Evolutionary conservation across 73 alveolate genomes (phyloP).

Genomic region (Paramecium sonneborni): DNA sequence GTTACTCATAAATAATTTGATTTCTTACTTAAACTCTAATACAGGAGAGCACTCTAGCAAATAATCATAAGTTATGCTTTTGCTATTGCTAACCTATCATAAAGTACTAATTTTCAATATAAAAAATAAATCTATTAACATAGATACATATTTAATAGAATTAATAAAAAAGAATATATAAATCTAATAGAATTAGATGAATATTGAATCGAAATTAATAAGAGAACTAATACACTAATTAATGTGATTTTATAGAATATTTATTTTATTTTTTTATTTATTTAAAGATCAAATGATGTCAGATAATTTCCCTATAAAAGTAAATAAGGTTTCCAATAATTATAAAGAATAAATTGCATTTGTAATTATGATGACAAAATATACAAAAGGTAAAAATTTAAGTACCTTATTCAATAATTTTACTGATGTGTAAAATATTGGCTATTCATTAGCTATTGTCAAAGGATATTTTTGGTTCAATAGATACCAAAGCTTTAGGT

Average conservation of each 20-base stretch:
- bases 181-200: constrained; percentile 6
- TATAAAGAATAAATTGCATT: not conserved
- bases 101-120: not conserved
- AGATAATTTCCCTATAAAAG: not conserved
- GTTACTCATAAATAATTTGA: not conserved
- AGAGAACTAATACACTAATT: not conserved
- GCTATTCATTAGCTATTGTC: constrained; percentile 75
- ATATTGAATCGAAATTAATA: not conserved
- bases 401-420: constrained; percentile 51
- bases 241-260: not conserved
- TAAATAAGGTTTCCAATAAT: not conserved
- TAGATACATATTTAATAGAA: not conserved
- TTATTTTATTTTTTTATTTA: not conserved
- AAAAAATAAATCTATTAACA: not conserved
- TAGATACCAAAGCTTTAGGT: constrained; percentile 86
- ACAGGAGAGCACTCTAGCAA: not conserved
- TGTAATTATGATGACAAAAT: not conserved
- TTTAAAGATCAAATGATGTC: not conserved
- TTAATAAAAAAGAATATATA: not conserved
- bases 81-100: not conserved
- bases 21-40: not conserved
- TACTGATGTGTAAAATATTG: constrained; percentile 69
- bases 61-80: not conserved
- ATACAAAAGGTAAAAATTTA: constrained; percentile 13
- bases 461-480: constrained; percentile 81